Percentiles rank a stretch among this genome's conserved stretches.
phyloP scores from a whole-genome alignment of 1,284 basidiomycete species.

The Leucoagaricus sp. region DNA sequence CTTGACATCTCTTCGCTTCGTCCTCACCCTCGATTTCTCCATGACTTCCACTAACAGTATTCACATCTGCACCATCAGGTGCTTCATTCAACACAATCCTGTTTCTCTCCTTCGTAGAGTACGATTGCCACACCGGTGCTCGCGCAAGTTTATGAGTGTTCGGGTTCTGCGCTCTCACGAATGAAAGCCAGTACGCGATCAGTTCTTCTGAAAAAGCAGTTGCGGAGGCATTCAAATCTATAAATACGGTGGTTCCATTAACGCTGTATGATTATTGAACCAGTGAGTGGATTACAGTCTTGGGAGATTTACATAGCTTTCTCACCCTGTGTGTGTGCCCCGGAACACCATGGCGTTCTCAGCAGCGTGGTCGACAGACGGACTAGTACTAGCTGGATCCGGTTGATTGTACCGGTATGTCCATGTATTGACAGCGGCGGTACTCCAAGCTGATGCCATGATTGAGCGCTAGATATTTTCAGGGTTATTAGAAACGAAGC shows the following conservation, averaged over 20 bases:
- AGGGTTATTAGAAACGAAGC: background rate
- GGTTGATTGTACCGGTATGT: conserved; percentile 60
- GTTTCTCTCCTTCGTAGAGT: conserved; percentile 26
- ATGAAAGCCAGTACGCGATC: conserved; percentile 63
- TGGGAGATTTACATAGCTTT: background rate
- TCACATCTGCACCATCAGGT: conserved; percentile 25
- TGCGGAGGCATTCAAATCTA: conserved; percentile 40
- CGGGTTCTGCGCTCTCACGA: conserved; percentile 52
- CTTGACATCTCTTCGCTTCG: conserved; percentile 42
- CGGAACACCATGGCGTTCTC: conserved; percentile 69
- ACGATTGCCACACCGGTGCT: conserved; percentile 46
- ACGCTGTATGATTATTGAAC: conserved; percentile 28
- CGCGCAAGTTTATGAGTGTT: conserved; percentile 50
- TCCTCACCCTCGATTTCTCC: conserved; percentile 35
- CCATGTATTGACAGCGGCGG: conserved; percentile 39
- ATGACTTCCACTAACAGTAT: conserved; percentile 41
- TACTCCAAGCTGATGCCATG: conserved; percentile 40
- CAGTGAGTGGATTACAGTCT: background rate
- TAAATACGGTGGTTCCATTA: conserved; percentile 42
- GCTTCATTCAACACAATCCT: conserved; percentile 51
- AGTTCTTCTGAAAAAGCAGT: conserved; percentile 52
- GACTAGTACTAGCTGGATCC: conserved; percentile 40
- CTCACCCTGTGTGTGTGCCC: conserved; percentile 59
- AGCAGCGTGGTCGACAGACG: conserved; percentile 47
- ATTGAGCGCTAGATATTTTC: conserved; percentile 41